Evolutionary conservation across 352 stramenopile genomes (phyloP), one percentile per base, ranked within the genome.

Genomic region (Globisporangium irregulare): DNA sequence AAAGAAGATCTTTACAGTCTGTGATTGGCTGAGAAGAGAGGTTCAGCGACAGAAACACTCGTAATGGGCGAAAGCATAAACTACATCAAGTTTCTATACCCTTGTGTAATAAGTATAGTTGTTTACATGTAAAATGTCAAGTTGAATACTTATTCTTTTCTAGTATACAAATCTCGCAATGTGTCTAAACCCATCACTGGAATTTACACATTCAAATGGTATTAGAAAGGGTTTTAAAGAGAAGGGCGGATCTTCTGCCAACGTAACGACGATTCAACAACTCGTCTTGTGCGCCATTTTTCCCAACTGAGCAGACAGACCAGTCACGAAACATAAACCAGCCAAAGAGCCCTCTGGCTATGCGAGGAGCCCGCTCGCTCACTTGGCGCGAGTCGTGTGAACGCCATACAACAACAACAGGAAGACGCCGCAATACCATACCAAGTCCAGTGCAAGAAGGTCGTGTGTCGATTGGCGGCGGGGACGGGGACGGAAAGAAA

Each of bases 321-420:
- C 38, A 46, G 12, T 46, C 38, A 10, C 14, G 38, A 46, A 32
- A 32, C 29, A 32, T 43, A 43, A 43, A 43, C 9, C 36, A 43
- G 9, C 36, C 36, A 43, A 43, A 3, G 36, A 43, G 10, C 36
- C 12, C 36, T 43, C 32, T 10, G 34, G 10, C 36, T 15, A 5
- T 43, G 36, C 4, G 36, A 43, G 36, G 12, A 43, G 36, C 36
- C 15, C 36, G 29, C 29, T 32, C 10, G 34, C 12, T 43, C 36
- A 43, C 36, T 43, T 43, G 12, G 36, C 36, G 12, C 36, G 36
- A 43, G 10, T 4, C 1, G 43, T 22, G 51, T 20, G 27, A 36
- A 22, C 56, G 9, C 32, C 32, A 61, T 32, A 61, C 56, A 61
- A 61, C 56, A 61, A 61, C 18, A 61, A 29, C 9, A 46, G 18